Evolutionary conservation across 2,329 filamentous ascomycete genomes (phyloP).

Genomic region (Didymella keratinophila): DNA sequence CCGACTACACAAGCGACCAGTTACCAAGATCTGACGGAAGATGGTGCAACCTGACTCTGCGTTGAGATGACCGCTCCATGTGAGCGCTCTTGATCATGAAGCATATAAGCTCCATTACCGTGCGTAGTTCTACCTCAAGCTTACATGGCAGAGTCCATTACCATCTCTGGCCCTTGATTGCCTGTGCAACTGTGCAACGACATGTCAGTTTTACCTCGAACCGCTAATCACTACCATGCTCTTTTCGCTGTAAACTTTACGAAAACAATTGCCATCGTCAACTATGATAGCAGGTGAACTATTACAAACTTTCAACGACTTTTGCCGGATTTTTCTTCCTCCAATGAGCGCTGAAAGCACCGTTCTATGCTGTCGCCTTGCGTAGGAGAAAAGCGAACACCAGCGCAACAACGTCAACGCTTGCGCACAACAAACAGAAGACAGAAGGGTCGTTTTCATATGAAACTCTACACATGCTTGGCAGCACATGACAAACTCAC

Average conservation of each 20-base stretch:
- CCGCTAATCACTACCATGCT: not conserved
- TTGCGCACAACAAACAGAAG: not conserved
- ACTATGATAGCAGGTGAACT: not conserved
- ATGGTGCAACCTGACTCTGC: not conserved
- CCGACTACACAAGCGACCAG: constrained; percentile 9
- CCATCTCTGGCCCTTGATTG: not conserved
- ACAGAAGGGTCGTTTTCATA: not conserved
- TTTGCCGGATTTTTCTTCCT: not conserved
- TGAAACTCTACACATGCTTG: not conserved
- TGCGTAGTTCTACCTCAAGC: not conserved
- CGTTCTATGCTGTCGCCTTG: not conserved
- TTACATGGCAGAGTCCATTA: not conserved
- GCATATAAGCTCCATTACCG: not conserved
- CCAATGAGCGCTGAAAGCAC: not conserved
- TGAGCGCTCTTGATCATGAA: not conserved
- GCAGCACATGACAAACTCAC: constrained; percentile 3
- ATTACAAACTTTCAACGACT: not conserved
- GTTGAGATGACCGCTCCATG: not conserved
- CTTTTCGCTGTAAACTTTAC: not conserved
- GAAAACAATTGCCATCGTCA: not conserved
- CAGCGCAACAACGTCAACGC: not conserved
- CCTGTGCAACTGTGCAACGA: not conserved
- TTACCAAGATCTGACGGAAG: not conserved
- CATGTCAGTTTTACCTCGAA: not conserved
- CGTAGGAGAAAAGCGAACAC: not conserved